Evolutionary conservation across 441 rosid species (phyloP).

Genomic region (Euphorbia corollata): DNA sequence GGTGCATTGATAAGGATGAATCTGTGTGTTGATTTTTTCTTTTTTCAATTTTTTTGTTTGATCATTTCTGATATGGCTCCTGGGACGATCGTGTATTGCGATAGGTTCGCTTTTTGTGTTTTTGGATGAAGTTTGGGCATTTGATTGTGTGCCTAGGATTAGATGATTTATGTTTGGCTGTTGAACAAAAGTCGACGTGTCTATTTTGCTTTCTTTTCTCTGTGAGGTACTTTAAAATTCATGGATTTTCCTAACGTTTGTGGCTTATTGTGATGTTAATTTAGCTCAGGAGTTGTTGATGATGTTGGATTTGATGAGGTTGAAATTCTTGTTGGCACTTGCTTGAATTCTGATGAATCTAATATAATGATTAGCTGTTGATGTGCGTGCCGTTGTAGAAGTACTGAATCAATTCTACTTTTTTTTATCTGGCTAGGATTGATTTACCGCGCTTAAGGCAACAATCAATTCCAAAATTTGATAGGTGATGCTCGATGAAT

Average conservation of each 20-base stretch:
- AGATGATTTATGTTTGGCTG: not conserved
- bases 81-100: slow-evolving; percentile 21
- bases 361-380: not conserved
- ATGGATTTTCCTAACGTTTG: not conserved
- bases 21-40: slow-evolving; percentile 15
- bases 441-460: not conserved
- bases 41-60: not conserved
- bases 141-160: slow-evolving; percentile 8
- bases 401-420: not conserved
- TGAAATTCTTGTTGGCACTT: slow-evolving; percentile 9
- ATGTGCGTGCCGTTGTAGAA: slow-evolving; percentile 3
- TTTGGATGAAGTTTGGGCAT: slow-evolving; percentile 9
- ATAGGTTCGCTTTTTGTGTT: slow-evolving; percentile 10
- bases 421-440: not conserved
- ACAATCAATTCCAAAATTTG: not conserved
- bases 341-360: not conserved
- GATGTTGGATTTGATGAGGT: slow-evolving; percentile 2
- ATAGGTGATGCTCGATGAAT: not conserved
- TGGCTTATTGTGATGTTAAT: not conserved
- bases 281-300: not conserved
- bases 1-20: slow-evolving; percentile 21
- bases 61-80: not conserved
- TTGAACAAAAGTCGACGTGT: not conserved
- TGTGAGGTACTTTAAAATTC: not conserved
- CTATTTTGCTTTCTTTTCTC: not conserved